Percentiles rank a stretch among this genome's conserved stretches.
phyloP scores from a whole-genome alignment of 192 early-diverging fungal species.

The Coemansia nantahalensis region DNA sequence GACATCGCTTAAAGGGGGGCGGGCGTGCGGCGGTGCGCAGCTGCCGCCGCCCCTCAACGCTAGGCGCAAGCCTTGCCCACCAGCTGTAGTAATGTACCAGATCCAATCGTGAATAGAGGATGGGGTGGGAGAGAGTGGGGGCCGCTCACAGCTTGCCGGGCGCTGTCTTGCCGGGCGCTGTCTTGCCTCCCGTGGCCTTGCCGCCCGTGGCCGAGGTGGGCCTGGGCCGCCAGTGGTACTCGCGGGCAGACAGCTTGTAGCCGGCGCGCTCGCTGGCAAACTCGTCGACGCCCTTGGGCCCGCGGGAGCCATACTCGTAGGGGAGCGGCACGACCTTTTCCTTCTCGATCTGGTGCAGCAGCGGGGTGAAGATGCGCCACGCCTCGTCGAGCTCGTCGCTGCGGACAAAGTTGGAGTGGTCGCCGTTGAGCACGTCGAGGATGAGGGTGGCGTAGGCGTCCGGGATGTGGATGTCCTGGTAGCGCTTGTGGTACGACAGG shows the following conservation, averaged over 20 bases:
- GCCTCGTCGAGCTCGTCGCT: slow-evolving; percentile 92
- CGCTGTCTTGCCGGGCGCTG: neutral
- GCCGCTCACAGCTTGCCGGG: slow-evolving; percentile 2
- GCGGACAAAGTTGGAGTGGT: slow-evolving; percentile 95
- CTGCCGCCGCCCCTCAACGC: too few relatives aligned
- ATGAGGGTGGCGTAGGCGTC: slow-evolving; percentile 98
- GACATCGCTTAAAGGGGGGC: too few relatives aligned
- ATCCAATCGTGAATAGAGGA: too few relatives aligned
- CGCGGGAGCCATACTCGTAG: slow-evolving; percentile 82
- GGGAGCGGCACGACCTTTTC: slow-evolving; percentile 63
- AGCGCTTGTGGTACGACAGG: slow-evolving; percentile 87
- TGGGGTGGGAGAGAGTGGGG: too few relatives aligned
- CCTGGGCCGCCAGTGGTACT: slow-evolving; percentile 55
- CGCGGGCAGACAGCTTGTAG: slow-evolving; percentile 43
- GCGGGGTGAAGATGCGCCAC: slow-evolving; percentile 97
- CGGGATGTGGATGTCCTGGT: slow-evolving; percentile 85
- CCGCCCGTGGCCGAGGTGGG: slow-evolving; percentile 8
- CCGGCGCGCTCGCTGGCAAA: slow-evolving; percentile 57
- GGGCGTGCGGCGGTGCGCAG: too few relatives aligned
- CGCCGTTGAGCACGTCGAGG: slow-evolving; percentile 86
- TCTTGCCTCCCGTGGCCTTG: neutral
- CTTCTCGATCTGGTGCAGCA: slow-evolving; percentile 84
- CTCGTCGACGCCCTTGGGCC: slow-evolving; percentile 71
- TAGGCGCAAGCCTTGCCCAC: too few relatives aligned
- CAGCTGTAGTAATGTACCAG: too few relatives aligned